Conservation (phyloP, 345 rosid species). For the Rhodomyrtus tomentosa region DNA sequence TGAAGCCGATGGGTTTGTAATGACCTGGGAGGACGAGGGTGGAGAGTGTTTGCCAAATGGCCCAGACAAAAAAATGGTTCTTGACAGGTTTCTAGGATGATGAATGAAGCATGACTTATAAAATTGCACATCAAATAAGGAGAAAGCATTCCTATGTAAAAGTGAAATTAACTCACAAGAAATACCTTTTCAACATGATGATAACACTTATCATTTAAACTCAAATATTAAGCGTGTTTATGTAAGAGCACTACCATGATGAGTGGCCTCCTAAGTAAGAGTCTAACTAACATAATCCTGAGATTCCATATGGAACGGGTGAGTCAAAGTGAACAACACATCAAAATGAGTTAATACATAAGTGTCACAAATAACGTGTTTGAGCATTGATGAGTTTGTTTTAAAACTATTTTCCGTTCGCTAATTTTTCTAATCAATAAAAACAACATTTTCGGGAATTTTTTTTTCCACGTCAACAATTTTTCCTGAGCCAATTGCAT, state of each 20-base stretch:
- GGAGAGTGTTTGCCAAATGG: neutral
- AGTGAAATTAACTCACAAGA: neutral
- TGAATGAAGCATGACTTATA: neutral
- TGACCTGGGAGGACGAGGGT: neutral
- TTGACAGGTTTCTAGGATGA: neutral
- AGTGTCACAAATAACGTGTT: fast-evolving
- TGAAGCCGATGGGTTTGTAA: neutral
- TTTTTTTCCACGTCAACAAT: neutral
- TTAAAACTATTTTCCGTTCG: neutral
- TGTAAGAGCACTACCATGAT: neutral
- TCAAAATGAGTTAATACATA: neutral
- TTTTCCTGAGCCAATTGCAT: fast-evolving
- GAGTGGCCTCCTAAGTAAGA: neutral
- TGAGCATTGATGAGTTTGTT: fast-evolving
- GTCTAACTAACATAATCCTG: neutral
- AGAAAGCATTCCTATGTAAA: neutral
- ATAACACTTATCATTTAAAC: neutral
- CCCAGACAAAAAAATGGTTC: neutral
- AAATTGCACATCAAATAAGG: neutral
- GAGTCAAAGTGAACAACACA: neutral
- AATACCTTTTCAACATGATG: neutral
- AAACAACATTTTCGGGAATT: too few relatives aligned
- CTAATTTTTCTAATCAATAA: neutral
- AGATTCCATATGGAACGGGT: fast-evolving
- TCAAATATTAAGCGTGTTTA: neutral